Evolutionary conservation across 345 rosid genomes (phyloP).

Genomic region (Eucalyptus curtisii): DNA sequence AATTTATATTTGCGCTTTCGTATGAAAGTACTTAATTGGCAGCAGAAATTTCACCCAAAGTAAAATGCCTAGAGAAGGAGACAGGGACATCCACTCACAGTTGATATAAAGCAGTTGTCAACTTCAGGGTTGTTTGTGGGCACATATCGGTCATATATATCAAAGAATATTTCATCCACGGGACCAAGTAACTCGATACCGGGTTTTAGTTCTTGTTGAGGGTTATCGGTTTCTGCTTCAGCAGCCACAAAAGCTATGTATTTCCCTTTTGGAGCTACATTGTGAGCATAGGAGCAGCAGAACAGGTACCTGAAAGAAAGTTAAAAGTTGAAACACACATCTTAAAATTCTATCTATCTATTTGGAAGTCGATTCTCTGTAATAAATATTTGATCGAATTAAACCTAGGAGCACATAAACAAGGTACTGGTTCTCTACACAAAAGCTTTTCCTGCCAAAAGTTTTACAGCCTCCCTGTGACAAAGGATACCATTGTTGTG

Average conservation of each 20-base stretch:
- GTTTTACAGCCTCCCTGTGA: neutral
- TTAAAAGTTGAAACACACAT: neutral
- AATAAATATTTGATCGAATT: neutral
- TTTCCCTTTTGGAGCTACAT: slow-evolving; percentile 84
- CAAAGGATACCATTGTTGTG: neutral
- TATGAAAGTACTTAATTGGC: neutral
- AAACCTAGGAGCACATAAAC: neutral
- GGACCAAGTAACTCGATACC: slow-evolving; percentile 73
- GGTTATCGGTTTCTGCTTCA: slow-evolving; percentile 84
- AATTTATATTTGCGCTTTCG: neutral
- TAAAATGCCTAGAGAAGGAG: neutral
- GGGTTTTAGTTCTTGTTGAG: slow-evolving; percentile 73
- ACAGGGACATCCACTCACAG: slow-evolving; percentile 23
- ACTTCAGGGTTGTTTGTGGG: slow-evolving; percentile 33
- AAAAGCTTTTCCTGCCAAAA: neutral
- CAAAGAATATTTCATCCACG: slow-evolving; percentile 73
- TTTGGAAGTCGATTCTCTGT: neutral
- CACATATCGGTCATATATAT: slow-evolving; percentile 68
- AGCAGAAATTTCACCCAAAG: neutral
- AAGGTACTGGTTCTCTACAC: neutral
- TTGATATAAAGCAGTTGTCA: slow-evolving; percentile 81
- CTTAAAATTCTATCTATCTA: neutral
- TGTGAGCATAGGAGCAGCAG: slow-evolving; percentile 93
- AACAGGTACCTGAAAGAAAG: slow-evolving; percentile 65
- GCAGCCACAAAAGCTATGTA: slow-evolving; percentile 88